Percentiles rank a stretch among this genome's conserved stretches.
phyloP scores from a whole-genome alignment of 805 yeast genomes.

The Lipomyces lipofer region DNA sequence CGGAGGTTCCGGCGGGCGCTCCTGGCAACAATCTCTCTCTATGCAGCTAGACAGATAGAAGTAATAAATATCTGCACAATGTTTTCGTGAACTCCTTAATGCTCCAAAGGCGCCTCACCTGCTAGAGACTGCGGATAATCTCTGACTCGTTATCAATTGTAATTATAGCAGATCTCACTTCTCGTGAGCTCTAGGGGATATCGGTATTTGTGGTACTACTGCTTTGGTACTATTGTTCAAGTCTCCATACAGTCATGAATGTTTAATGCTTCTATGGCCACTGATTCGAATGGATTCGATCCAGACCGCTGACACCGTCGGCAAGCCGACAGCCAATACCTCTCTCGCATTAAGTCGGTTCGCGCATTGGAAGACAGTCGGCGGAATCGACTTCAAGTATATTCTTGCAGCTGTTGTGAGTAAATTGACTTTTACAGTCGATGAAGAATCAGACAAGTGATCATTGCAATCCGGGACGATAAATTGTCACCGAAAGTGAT shows the following conservation, averaged over 20 bases:
- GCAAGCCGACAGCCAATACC: slow-evolving; percentile 21
- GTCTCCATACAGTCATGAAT: neutral
- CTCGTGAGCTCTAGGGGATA: neutral
- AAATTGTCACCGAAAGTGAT: no score
- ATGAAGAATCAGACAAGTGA: no score
- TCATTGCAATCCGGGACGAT: no score
- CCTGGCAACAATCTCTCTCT: no score
- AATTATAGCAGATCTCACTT: neutral
- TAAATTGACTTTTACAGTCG: no score
- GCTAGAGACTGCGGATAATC: neutral
- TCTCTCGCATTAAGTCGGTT: slow-evolving; percentile 19
- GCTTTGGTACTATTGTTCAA: no score
- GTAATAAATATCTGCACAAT: no score
- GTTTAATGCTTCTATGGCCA: slow-evolving; percentile 12
- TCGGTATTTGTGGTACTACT: neutral
- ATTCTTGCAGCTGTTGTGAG: slow-evolving; percentile 13
- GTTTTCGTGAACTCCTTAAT: neutral
- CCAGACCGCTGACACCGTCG: slow-evolving; percentile 27
- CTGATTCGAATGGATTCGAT: slow-evolving; percentile 18
- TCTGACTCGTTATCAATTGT: no score
- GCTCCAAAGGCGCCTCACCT: neutral
- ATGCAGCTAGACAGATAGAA: no score
- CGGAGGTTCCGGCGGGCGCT: no score
- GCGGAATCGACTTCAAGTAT: slow-evolving; percentile 21
- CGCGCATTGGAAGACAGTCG: slow-evolving; percentile 23